Evolutionary conservation across 108 stramenopile genomes (phyloP), one percentile per base, ranked within the genome.

Genomic region (Skeletonema tropicum): DNA sequence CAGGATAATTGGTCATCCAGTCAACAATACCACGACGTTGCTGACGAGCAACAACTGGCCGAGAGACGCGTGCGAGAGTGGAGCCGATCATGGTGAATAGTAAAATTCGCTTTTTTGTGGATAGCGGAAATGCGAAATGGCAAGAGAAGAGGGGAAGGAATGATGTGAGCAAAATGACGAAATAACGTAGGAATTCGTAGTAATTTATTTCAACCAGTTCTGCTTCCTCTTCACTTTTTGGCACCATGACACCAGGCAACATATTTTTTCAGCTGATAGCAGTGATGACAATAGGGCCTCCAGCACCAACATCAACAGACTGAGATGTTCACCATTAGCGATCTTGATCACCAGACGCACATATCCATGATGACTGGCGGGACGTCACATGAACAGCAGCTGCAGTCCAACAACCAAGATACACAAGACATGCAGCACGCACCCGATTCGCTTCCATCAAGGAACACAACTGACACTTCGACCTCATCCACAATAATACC

Each of bases 1-100:
- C 89, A 49, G 92, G 92, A 61, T 91, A 91, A 64, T 93, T 90
- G 49, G 80, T 82, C 78, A 93, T 62, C 65, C 83, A 93, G 65
- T 90, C 75, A 29, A 93, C 64, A 65, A 93, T 70, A 12, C 79
- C 73, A 64, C 90, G 85, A 52, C 72, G 74, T 72, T 89, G 88
- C 17, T 76, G 79, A 45, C 71, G 66, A 26, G 25, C 36, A 60
- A 39, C 60, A 31, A 52, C 30, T n/a, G 76, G 61, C n/a, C 10
- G 68, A 61, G 77, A 57, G 35, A 61, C 71, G 19, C 79, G 77
- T 57, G 79, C 39, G 25, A 70, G 41, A 38, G 85, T 76, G 60
- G 72, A 59, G 71, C 83, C 67, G 60, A 86, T 80, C 88, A 89
- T 89, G 73, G 62, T 64, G 26, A 23, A 29, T 30, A 15, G 7